Base-by-base conservation (phyloP, 2,329 filamentous ascomycete species). In the Akanthomyces uredinophilus region DNA sequence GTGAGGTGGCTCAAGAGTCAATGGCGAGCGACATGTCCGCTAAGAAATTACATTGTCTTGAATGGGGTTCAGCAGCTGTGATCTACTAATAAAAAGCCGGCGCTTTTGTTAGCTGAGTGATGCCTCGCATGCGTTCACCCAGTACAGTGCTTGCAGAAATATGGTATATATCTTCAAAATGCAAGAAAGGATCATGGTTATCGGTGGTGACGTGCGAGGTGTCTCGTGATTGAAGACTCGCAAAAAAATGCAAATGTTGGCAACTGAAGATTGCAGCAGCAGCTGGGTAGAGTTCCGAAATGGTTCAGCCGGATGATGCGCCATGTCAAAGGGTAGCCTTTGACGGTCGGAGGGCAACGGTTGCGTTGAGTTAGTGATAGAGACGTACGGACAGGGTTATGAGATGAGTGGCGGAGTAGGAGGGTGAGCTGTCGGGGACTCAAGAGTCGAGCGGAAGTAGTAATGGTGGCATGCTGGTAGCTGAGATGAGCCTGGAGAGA, bases 21-120 rank as follows among this genome's bases (percentile, higher is more conserved):
- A 20, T 35, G 13, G 22, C 51, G 37, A 18, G 46, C 16, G 29
- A n/a, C 22, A 27, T 29, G 35, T 14, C 16, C 27, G 43, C 20
- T 52, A 24, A 44, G 37, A 49, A 27, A 60, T 60, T 43, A 20
- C 47, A 35, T 20, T 60, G 57, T 53, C 57, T 60, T n/a, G 16
- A n/a, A 35, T 35, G 24, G 35, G 49, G 20, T 46, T 22, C 39
- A 18, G 32, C 47, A 49, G 20, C 22, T 47, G 27, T 49, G 47
- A 53, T 60, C 39, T 52, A 14, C 49, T 52, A 18, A 53, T 60
- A 27, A 14, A 14, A 46, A 49, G 44, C 27, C 44, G 20, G 57
- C 24, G n/a, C 35, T 27, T 2, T 24, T 4, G 11, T 6, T 46
- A 29, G 49, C 22, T 18, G 47, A 46, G 50, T 51, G 20, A 39